phyloP scores from a whole-genome alignment of 2,329 filamentous ascomycete species.

The Coccinonectria pachysandricola region DNA sequence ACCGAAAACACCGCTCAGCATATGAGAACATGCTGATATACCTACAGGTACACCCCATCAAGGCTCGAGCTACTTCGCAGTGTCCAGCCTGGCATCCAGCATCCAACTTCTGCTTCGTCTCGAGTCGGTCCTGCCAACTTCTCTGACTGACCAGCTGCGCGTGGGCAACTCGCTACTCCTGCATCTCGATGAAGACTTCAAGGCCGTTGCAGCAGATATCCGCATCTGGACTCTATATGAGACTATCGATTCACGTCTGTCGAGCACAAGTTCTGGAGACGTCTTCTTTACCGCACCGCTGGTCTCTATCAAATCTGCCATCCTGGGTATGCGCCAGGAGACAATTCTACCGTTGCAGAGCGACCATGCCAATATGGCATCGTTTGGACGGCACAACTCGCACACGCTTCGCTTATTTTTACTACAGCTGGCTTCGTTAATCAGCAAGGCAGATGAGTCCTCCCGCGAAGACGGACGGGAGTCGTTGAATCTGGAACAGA shows the following conservation, averaged over 20 bases:
- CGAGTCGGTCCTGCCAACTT: constrained; percentile 37
- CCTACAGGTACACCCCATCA: constrained; percentile 47
- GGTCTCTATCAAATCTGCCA: constrained; percentile 45
- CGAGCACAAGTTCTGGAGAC: constrained; percentile 31
- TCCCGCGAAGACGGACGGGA: constrained; percentile 26
- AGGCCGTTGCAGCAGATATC: constrained; percentile 45
- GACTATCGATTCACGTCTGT: constrained; percentile 48
- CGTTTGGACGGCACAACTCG: constrained; percentile 40
- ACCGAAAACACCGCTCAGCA: too few species aligned
- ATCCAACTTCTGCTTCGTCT: constrained; percentile 43
- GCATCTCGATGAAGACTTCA: constrained; percentile 44
- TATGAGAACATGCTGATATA: too few species aligned
- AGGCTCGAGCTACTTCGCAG: constrained; percentile 52
- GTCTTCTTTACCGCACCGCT: constrained; percentile 50
- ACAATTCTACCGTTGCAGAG: constrained; percentile 43
- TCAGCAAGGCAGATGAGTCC: constrained; percentile 24
- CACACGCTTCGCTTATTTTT: constrained; percentile 35
- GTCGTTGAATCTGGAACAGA: constrained; percentile 38
- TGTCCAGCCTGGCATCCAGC: constrained; percentile 42
- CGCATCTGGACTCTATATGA: constrained; percentile 55
- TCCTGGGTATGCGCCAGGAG: constrained; percentile 41
- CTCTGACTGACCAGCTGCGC: constrained; percentile 39
- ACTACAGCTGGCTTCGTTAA: constrained; percentile 22
- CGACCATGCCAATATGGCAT: constrained; percentile 44
- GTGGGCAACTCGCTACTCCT: constrained; percentile 40